Percentiles rank a stretch among this genome's conserved stretches.
Evolutionary conservation across 371 early-diverging fungal species (phyloP).

Genomic region (Mortierella sp.): DNA sequence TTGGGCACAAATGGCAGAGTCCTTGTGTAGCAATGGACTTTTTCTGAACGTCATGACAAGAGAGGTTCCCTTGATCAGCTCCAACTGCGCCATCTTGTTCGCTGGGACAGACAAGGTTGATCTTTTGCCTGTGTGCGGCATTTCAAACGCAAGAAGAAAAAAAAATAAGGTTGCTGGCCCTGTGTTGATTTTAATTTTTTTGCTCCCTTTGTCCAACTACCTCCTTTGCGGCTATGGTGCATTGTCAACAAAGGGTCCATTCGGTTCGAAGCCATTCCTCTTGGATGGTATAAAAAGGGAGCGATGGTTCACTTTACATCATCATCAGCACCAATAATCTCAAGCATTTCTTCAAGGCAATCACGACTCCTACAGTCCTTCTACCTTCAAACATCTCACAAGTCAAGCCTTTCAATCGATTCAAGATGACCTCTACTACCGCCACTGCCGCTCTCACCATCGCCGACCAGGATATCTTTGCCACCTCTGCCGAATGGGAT

Average conservation of each 20-base stretch:
- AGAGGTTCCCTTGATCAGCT: too few relatives aligned
- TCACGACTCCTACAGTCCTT: neutral
- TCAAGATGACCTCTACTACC: neutral
- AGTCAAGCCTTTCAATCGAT: neutral
- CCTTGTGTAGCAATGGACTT: too few relatives aligned
- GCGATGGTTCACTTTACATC: neutral
- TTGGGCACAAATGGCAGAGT: too few relatives aligned
- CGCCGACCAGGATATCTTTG: neutral
- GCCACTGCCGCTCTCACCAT: neutral
- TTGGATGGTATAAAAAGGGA: neutral
- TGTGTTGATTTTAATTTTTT: neutral
- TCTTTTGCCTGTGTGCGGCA: too few relatives aligned
- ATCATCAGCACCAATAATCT: neutral
- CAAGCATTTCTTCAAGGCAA: neutral
- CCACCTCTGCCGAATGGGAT: neutral
- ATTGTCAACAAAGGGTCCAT: neutral
- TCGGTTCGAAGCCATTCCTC: neutral
- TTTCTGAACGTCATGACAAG: too few relatives aligned
- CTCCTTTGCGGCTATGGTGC: neutral
- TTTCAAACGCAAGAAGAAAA: too few relatives aligned
- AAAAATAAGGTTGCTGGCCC: too few relatives aligned
- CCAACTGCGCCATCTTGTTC: too few relatives aligned
- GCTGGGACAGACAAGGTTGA: too few relatives aligned
- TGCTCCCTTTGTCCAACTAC: neutral
- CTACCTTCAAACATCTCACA: neutral